phyloP scores from a whole-genome alignment of 371 early-diverging fungal genomes.

The Mortierella sp. region DNA sequence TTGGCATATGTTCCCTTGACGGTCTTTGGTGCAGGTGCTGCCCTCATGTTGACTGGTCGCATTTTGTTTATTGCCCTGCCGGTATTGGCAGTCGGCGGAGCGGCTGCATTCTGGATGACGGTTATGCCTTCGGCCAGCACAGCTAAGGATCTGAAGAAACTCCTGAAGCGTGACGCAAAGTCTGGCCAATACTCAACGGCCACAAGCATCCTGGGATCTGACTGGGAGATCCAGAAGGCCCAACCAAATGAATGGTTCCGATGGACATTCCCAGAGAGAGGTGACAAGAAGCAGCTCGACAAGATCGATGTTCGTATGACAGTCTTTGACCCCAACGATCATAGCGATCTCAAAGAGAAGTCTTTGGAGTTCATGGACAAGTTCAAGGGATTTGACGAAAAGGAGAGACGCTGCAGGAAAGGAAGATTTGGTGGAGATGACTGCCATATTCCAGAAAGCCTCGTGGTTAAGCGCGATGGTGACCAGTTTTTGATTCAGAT shows the following conservation, averaged over 20 bases:
- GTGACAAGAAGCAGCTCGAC: conserved; percentile 26
- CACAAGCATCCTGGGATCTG: conserved; percentile 24
- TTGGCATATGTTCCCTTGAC: conserved; percentile 32
- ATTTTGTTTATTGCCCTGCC: conserved; percentile 31
- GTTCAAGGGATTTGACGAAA: conserved; percentile 7
- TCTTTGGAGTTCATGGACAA: conserved; percentile 26
- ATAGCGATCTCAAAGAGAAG: conserved; percentile 27
- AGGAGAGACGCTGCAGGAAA: conserved; percentile 8
- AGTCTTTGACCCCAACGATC: conserved; percentile 41
- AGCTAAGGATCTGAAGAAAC: conserved; percentile 42
- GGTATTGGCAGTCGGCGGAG: conserved; percentile 32
- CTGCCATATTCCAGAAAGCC: conserved; percentile 9
- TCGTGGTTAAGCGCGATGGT: conserved; percentile 32
- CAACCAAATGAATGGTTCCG: conserved; percentile 45
- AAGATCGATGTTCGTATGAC: conserved; percentile 44
- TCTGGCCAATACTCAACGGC: conserved; percentile 28
- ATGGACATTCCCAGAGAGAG: conserved; percentile 39
- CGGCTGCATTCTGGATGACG: conserved; percentile 23
- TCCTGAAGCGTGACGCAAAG: conserved; percentile 34
- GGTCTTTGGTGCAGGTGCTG: conserved; percentile 32
- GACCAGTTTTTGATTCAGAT: conserved; percentile 35
- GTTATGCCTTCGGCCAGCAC: conserved; percentile 37
- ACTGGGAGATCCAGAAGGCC: conserved; percentile 43
- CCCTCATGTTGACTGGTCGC: conserved; percentile 30
- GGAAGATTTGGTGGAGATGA: not conserved